Evolutionary conservation across 371 early-diverging fungal species (phyloP).

Genomic region (Mucor piriformis): DNA sequence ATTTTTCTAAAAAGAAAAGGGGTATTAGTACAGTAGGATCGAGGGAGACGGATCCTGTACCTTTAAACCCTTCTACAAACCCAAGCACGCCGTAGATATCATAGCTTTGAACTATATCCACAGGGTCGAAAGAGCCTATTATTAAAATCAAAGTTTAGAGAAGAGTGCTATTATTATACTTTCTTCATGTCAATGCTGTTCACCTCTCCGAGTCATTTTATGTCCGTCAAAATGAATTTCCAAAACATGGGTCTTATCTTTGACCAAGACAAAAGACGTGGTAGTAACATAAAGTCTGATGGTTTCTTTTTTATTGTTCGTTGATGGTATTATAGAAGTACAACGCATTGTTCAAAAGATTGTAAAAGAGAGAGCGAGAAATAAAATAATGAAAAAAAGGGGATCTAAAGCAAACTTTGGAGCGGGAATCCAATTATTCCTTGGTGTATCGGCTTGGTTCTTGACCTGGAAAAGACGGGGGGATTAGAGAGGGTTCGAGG

Average conservation of each 20-base stretch:
- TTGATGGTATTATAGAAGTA: not conserved
- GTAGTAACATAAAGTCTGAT: conserved; percentile 28
- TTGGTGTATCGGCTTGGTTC: too few relatives aligned
- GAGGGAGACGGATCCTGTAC: conserved; percentile 14
- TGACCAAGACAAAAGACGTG: conserved; percentile 28
- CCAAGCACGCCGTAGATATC: conserved; percentile 46
- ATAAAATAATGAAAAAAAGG: not conserved
- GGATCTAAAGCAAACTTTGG: not conserved
- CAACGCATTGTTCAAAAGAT: conserved; percentile 4
- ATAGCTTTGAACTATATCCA: conserved; percentile 24
- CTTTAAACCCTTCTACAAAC: conserved; percentile 39
- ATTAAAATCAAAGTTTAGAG: too few relatives aligned
- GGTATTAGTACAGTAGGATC: not conserved
- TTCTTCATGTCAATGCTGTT: too few relatives aligned
- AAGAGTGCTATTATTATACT: too few relatives aligned
- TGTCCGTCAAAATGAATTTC: conserved; percentile 35
- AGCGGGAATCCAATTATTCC: too few relatives aligned
- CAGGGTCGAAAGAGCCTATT: conserved; percentile 25
- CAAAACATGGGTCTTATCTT: conserved; percentile 11
- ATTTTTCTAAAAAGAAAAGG: conserved; percentile 28
- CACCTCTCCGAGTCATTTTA: conserved; percentile 31
- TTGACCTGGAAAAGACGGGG: too few relatives aligned
- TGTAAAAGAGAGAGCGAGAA: not conserved
- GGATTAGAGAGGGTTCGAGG: too few relatives aligned
- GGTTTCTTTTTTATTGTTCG: conserved; percentile 13